Conservation (phyloP, 352 stramenopile species). For the Pythium volutum region DNA sequence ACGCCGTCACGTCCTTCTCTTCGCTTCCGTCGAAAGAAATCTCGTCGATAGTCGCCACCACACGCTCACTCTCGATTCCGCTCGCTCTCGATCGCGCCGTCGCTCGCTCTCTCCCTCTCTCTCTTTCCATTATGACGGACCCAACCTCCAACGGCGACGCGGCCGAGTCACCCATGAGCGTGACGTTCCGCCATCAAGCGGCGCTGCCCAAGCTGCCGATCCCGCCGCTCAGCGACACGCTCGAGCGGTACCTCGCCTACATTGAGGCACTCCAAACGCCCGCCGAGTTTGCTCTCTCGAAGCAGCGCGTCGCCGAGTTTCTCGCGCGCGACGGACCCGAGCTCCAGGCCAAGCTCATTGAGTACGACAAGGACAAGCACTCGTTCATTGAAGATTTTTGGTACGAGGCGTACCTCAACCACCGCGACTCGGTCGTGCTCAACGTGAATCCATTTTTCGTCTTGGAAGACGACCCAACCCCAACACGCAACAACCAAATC, state of each 20-base stretch:
- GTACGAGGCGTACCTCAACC: constrained; percentile 94
- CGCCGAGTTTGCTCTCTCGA: constrained; percentile 54
- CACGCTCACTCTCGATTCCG: not conserved
- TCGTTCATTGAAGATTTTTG: constrained; percentile 94
- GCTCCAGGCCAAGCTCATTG: constrained; percentile 66
- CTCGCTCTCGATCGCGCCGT: not conserved
- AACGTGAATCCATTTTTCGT: constrained; percentile 98
- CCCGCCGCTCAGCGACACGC: constrained; percentile 76
- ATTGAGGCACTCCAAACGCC: constrained; percentile 72
- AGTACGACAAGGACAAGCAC: constrained; percentile 71
- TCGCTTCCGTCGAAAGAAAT: not conserved
- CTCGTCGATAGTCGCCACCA: not conserved
- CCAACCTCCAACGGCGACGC: not conserved
- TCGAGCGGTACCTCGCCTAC: constrained; percentile 70
- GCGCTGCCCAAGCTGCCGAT: constrained; percentile 84
- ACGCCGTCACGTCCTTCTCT: not conserved
- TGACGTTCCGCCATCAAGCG: constrained; percentile 75
- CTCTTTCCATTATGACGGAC: not conserved
- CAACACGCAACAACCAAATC: constrained; percentile 88
- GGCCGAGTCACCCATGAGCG: constrained; percentile 12
- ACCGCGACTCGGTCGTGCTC: constrained; percentile 90
- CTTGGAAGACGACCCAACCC: constrained; percentile 88
- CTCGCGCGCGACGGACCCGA: constrained; percentile 61
- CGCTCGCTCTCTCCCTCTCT: not conserved
- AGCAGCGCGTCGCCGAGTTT: constrained; percentile 57